Evolutionary conservation across 2,329 filamentous ascomycete species (phyloP), one percentile per base, ranked within the genome.

Genomic region (Colletotrichum costaricense): DNA sequence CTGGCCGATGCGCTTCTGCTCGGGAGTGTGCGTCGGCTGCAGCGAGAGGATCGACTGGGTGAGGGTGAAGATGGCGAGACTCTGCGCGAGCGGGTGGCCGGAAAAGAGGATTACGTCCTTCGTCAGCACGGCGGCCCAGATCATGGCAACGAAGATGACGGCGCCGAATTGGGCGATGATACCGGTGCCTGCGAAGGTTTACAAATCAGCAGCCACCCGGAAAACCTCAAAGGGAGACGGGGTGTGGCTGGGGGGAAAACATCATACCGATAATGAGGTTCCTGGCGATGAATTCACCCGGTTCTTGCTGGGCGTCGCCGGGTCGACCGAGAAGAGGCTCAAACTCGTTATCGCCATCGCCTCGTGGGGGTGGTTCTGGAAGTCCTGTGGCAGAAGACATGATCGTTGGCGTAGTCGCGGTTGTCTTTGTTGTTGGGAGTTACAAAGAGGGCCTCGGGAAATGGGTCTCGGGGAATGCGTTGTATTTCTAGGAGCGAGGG

Each of bases 1-100:
- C 75, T 89, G 87, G 46, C 89, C 90, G 49, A 84, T 78, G 49
- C 83, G 81, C 84, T 98, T 98, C 84, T 98, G 94, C 19, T 87
- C 82, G 2, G 92, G 86, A 0, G 94, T 94, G 78, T 93, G 90
- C 0, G 96, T 98, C 2, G 96, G 97, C 82, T 99, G 97, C 46
- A 98, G 89, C 77, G 97, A 86, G 65, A 98, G 91, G 76, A 95
- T 91, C 68, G 93, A 93, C 86, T 98, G 93, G 22, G 93, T 89
- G 78, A 97, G 87, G 71, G 94, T 87, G 75, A 98, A 87, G 72
- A 97, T 82, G 62, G 91, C 95, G 70, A 93, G 76, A 12, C 86
- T 87, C 83, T 89, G 87, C 72, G 92, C 86, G 80, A 98, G 91
- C 8, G 96, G 96, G 82, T 98, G 96, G 9, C 93, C 91, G 22